A percentile compares a stretch with the other conserved stretches of the same genome.
Evolutionary conservation across 495 filamentous ascomycete genomes (phyloP).

Genomic region (Penicillium bialowiezense): DNA sequence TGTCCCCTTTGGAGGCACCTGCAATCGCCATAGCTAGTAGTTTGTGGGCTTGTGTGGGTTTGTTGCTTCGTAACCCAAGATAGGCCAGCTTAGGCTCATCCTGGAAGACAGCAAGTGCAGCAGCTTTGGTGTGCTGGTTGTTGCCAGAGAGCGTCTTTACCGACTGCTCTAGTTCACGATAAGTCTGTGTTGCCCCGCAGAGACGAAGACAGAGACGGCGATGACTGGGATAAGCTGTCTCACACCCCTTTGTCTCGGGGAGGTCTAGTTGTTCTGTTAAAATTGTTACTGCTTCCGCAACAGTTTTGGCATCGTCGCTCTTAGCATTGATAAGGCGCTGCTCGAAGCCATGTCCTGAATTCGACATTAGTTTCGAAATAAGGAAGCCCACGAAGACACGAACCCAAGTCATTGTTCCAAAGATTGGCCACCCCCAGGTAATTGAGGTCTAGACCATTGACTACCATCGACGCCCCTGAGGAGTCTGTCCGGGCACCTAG

Average conservation of each 20-base stretch:
- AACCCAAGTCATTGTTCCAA: slow-evolving; percentile 75
- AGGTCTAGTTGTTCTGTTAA: slow-evolving; percentile 48
- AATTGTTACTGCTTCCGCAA: slow-evolving; percentile 49
- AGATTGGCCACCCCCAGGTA: slow-evolving; percentile 80
- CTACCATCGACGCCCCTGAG: slow-evolving; percentile 67
- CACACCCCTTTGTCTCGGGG: slow-evolving; percentile 45
- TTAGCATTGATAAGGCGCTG: slow-evolving; percentile 27
- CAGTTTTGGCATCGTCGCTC: slow-evolving; percentile 24
- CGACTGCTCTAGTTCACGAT: slow-evolving; percentile 59
- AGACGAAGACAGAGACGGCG: slow-evolving; percentile 76
- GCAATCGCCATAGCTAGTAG: slow-evolving; percentile 55
- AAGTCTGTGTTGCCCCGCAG: slow-evolving; percentile 66
- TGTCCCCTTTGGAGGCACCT: slow-evolving; percentile 51
- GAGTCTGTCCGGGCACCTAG: slow-evolving; percentile 65
- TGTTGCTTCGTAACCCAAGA: slow-evolving; percentile 40
- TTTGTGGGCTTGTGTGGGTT: slow-evolving; percentile 45
- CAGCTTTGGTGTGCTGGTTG: slow-evolving; percentile 75
- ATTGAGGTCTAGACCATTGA: slow-evolving; percentile 72
- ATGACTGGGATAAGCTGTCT: slow-evolving; percentile 69
- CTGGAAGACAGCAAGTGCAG: slow-evolving; percentile 73
- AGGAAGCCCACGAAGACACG: slow-evolving; percentile 3
- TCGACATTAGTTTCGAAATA: slow-evolving; percentile 13
- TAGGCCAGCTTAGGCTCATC: slow-evolving; percentile 58
- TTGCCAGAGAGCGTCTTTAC: slow-evolving; percentile 56
- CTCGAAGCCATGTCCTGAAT: slow-evolving; percentile 35